These are phyloP conservation scores for Mucor indicus DNA, from an alignment of 371 early-diverging fungal genomes.

Conservation along the genomic window DNA sequence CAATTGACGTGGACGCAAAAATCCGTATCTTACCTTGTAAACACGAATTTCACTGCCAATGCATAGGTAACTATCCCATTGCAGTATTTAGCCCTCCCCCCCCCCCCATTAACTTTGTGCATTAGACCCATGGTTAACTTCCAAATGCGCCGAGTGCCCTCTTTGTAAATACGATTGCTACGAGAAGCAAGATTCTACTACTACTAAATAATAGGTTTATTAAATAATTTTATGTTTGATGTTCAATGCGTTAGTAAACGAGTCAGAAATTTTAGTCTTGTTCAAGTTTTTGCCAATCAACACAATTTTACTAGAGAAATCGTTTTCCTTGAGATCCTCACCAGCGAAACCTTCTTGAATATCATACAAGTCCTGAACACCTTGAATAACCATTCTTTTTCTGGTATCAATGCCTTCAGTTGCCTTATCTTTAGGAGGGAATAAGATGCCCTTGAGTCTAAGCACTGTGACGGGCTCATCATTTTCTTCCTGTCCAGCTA, in stretches of 20 bases:
- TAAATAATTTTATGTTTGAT: conserved; percentile 16
- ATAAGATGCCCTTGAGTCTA: conserved; percentile 82
- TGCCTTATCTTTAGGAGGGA: conserved; percentile 35
- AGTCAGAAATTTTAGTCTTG: conserved; percentile 35
- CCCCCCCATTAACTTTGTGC: not conserved
- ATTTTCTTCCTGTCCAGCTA: conserved; percentile 37
- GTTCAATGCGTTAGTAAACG: conserved; percentile 32
- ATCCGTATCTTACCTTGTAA: conserved; percentile 4
- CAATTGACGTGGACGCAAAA: not conserved
- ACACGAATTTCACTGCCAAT: conserved; percentile 4
- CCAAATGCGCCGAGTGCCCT: conserved; percentile 6
- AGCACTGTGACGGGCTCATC: conserved; percentile 57
- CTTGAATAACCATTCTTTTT: conserved; percentile 73
- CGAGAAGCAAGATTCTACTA: not conserved
- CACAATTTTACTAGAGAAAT: conserved; percentile 58
- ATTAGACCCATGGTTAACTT: conserved; percentile 5
- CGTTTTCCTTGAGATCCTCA: conserved; percentile 27
- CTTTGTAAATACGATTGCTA: conserved; percentile 9
- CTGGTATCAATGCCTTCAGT: not conserved
- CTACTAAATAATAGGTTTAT: not conserved
- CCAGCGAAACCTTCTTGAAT: conserved; percentile 61
- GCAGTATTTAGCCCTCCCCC: not conserved
- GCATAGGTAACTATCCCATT: conserved; percentile 2
- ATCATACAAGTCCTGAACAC: conserved; percentile 92
- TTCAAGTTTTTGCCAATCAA: conserved; percentile 66